Percentiles rank a stretch among this genome's conserved stretches.
Conservation (phyloP, 805 yeast species). For the Candida tallmaniae region DNA sequence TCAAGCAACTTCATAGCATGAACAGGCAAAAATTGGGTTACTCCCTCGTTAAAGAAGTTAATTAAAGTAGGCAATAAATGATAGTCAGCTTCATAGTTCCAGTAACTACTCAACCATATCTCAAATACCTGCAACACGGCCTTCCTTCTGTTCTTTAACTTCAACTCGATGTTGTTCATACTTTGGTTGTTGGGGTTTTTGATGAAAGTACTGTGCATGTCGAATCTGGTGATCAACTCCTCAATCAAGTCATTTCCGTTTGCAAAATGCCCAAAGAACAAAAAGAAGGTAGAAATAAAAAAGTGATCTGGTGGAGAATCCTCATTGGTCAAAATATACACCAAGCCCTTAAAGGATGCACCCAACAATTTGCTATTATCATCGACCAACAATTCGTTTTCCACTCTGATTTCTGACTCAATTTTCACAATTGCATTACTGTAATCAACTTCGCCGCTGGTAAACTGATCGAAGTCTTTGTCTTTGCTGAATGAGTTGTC, state of each 20-base stretch:
- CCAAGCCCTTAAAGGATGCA: constrained; percentile 66
- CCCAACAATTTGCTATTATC: constrained; percentile 54
- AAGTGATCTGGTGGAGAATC: constrained; percentile 59
- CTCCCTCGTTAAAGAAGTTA: constrained; percentile 76
- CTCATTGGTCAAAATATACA: constrained; percentile 65
- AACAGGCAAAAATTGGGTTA: constrained; percentile 55
- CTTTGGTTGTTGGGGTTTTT: constrained; percentile 5
- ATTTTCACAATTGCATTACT: constrained; percentile 5
- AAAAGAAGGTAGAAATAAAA: constrained; percentile 67
- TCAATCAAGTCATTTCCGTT: constrained; percentile 63
- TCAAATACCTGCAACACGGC: constrained; percentile 66
- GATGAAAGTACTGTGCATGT: constrained; percentile 35
- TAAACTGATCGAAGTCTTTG: constrained; percentile 33
- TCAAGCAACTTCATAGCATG: constrained; percentile 62
- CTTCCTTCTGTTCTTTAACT: constrained; percentile 56
- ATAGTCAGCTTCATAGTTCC: constrained; percentile 66
- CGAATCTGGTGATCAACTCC: constrained; percentile 63
- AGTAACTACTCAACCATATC: constrained; percentile 86
- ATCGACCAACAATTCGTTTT: constrained; percentile 50
- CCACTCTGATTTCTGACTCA: constrained; percentile 9
- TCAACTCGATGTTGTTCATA: constrained; percentile 25
- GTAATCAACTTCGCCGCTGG: constrained; percentile 12
- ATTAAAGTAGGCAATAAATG: constrained; percentile 61
- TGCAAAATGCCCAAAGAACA: constrained; percentile 71
- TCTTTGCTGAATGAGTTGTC: constrained; percentile 29